A percentile compares a stretch with the other conserved stretches of the same genome.
Evolutionary conservation across 2,329 filamentous ascomycete species (phyloP).

Genomic region (Fusarium tuaranense): DNA sequence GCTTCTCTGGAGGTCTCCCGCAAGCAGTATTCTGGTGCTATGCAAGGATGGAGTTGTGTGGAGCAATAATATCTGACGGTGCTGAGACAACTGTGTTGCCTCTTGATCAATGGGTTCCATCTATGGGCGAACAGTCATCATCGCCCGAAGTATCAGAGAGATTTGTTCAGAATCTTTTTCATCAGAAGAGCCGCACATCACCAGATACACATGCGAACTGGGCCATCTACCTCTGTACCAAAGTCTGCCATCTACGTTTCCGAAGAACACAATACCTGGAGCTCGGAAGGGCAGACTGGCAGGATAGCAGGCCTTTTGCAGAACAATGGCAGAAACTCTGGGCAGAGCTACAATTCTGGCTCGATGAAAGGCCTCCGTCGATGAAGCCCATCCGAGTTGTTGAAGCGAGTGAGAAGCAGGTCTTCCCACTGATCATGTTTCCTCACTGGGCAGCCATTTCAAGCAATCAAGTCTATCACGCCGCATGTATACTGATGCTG

Average conservation of each 20-base stretch:
- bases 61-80: constrained; percentile 63
- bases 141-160: constrained; percentile 43
- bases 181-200: constrained; percentile 46
- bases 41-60: constrained; percentile 68
- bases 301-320: constrained; percentile 52
- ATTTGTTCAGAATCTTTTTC: constrained; percentile 39
- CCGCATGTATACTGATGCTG: constrained; percentile 61
- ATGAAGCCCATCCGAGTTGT: constrained; percentile 47
- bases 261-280: constrained; percentile 51
- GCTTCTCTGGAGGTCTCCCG: constrained; percentile 55
- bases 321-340: constrained; percentile 58
- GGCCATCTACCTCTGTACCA: constrained; percentile 64
- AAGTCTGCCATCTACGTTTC: constrained; percentile 59
- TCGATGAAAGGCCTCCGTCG: constrained; percentile 53
- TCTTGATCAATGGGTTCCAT: constrained; percentile 61
- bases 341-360: constrained; percentile 61
- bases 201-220: constrained; percentile 66
- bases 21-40: constrained; percentile 70
- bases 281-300: constrained; percentile 52
- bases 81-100: constrained; percentile 62
- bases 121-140: constrained; percentile 17
- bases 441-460: constrained; percentile 63
- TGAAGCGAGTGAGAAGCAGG: constrained; percentile 44
- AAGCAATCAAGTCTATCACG: constrained; percentile 64
- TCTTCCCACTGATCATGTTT: constrained; percentile 62